These are phyloP conservation scores for Ogataea dorogensis DNA, from an alignment of 805 yeast species.

Conservation along the genomic window DNA sequence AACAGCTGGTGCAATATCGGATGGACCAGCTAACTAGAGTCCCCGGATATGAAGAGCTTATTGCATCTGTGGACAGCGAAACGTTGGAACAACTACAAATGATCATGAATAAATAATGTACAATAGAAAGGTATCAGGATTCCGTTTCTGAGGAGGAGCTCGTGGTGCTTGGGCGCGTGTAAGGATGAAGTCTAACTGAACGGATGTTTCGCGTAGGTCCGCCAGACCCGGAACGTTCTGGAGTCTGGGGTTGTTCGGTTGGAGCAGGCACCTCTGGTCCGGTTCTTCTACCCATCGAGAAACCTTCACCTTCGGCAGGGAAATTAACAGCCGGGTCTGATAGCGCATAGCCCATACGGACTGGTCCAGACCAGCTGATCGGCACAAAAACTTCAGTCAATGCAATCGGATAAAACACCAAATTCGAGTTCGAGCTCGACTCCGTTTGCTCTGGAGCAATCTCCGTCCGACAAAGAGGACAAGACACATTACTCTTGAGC, in stretches of 20 bases:
- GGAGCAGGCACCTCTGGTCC: conserved; percentile 20
- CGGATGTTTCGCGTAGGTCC: conserved; percentile 19
- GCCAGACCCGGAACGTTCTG: conserved; percentile 15
- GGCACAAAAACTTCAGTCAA: conserved; percentile 33
- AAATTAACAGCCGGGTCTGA: conserved; percentile 30
- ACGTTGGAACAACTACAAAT: conserved; percentile 34
- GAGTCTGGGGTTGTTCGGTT: conserved; percentile 3
- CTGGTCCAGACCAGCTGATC: conserved; percentile 30
- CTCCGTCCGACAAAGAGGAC: conserved; percentile 79
- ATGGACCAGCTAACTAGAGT: conserved; percentile 30
- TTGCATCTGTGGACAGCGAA: conserved; percentile 31
- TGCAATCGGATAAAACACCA: conserved; percentile 29
- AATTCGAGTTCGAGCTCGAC: conserved; percentile 5
- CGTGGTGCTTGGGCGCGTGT: conserved; percentile 15
- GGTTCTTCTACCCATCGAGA: conserved; percentile 28
- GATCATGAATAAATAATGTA: conserved; percentile 16
- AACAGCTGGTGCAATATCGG: conserved; percentile 38
- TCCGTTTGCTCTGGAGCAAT: conserved; percentile 33
- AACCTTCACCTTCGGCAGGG: conserved; percentile 28
- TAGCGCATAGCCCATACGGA: conserved; percentile 17
- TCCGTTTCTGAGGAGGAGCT: conserved; percentile 8
- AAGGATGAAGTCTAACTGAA: conserved; percentile 18
- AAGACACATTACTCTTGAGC: conserved; percentile 66
- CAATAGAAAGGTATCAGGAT: conserved; percentile 1
- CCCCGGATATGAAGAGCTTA: conserved; percentile 38